Conservation (phyloP, 148 eudicot genomes). For the Polygonum aviculare region DNA sequence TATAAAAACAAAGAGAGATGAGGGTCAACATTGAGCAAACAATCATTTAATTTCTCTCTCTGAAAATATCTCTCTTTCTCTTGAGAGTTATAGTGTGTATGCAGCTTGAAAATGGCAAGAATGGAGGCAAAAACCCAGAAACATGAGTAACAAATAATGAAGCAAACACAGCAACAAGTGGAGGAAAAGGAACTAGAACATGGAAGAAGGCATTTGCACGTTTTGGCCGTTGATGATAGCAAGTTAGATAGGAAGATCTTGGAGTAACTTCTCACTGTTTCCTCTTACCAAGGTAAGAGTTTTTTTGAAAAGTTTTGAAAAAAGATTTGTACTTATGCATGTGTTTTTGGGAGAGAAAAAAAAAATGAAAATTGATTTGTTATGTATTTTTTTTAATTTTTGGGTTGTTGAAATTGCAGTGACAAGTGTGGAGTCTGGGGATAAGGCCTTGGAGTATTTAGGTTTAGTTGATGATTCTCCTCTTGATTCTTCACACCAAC, state of each 20-base stretch:
- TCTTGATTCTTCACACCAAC: background rate
- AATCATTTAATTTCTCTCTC: background rate
- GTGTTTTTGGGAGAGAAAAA: background rate
- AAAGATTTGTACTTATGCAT: background rate
- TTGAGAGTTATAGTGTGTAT: no score
- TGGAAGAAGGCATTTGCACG: constrained; percentile 16
- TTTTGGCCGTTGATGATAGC: constrained; percentile 38
- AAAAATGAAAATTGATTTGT: background rate
- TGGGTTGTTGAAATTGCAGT: constrained; percentile 16
- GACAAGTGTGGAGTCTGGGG: constrained; percentile 41
- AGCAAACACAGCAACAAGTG: background rate
- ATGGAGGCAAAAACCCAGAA: background rate
- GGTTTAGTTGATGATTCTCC: constrained; percentile 23
- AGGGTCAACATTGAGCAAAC: background rate
- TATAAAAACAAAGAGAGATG: background rate
- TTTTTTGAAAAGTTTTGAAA: background rate
- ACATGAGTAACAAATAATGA: background rate
- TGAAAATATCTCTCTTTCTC: background rate
- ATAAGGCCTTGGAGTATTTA: constrained; percentile 33
- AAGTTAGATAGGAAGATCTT: constrained; percentile 33
- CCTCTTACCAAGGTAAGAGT: constrained; percentile 30
- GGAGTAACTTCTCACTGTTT: constrained; percentile 31
- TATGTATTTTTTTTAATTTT: background rate
- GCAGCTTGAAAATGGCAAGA: background rate
- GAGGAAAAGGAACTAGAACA: background rate